Base-by-base conservation (phyloP, 352 stramenopile species). In the Phytophthora melonis region DNA sequence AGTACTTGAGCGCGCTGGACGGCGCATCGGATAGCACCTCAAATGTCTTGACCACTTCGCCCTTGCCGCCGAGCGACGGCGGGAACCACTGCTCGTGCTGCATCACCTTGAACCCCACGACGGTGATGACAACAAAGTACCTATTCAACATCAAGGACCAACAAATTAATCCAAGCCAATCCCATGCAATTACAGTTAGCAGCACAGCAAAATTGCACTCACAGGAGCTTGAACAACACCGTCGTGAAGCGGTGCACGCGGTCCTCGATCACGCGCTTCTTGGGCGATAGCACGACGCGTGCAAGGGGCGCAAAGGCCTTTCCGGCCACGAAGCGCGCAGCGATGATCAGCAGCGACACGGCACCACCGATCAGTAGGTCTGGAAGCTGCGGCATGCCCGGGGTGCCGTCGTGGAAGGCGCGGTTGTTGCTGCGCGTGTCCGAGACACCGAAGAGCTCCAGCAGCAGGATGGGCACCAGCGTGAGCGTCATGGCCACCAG, bases 221-320 rank as follows among this genome's bases (percentile, higher is more conserved):
- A 90, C 82, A 88, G 66, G 47, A 93, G 77, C 70, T 93, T 93
- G 74, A 93, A 93, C n/a, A 91, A 52, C 59, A 93, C 84, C 30
- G 82, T 90, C 14, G 83, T 73, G 61, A 93, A 93, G 62, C 86
- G 86, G 61, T 90, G 79, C 39, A 93, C 75, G 63, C 83, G 86
- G 65, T 87, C 80, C 43, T 83, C 74, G 25, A 75, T 73, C 34
- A 72, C 63, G 63, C 86, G 80, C 76, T 93, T 93, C 43, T 72
- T 67, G 8, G 82, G 82, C 55, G 83, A 77, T 10, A 93, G 81
- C 30, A 89, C 55, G 41, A 74, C n/a, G 14, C 79, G 79, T 0
- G 71, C 86, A 19, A 93, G 23, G 5, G 86, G 84, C 47, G 79
- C 77, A 58, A 89, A 86, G 30, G 52, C 61, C 8, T 71, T 73